phyloP scores from a whole-genome alignment of 2,329 filamentous ascomycete species.

The Arthrobotrys iridis region DNA sequence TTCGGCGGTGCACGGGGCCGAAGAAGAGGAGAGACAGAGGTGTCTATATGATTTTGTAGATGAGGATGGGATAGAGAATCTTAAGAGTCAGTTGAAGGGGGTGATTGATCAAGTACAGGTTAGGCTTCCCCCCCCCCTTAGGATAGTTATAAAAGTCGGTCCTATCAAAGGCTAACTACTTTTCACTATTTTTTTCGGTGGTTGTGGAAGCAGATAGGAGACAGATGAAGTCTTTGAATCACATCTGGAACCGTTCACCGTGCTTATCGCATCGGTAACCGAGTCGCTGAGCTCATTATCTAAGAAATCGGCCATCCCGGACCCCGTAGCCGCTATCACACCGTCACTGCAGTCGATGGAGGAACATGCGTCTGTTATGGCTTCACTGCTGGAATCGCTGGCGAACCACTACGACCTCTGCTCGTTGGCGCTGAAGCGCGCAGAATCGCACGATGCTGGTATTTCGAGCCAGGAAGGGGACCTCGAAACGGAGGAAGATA shows the following conservation, averaged over 20 bases:
- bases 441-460: slow-evolving; percentile 60
- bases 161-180: slow-evolving; percentile 57
- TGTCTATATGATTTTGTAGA: slow-evolving; percentile 75
- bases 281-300: slow-evolving; percentile 36
- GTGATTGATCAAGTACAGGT: slow-evolving; percentile 67
- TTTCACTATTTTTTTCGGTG: background rate
- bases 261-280: slow-evolving; percentile 33
- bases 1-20: slow-evolving; percentile 63
- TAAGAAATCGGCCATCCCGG: slow-evolving; percentile 43
- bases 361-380: slow-evolving; percentile 66
- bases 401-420: slow-evolving; percentile 68
- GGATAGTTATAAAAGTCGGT: background rate
- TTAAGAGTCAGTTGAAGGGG: slow-evolving; percentile 68
- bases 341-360: slow-evolving; percentile 65
- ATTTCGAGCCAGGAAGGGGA: slow-evolving; percentile 38
- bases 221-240: slow-evolving; percentile 51
- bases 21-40: slow-evolving; percentile 63
- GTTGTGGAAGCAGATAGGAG: slow-evolving; percentile 47
- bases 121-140: slow-evolving; percentile 5
- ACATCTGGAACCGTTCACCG: slow-evolving; percentile 38
- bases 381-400: slow-evolving; percentile 65
- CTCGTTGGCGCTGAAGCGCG: slow-evolving; percentile 67
- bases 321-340: slow-evolving; percentile 62
- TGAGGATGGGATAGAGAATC: slow-evolving; percentile 69
- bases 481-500: slow-evolving; percentile 59